Base-by-base conservation (phyloP, 116 monocot species). In the Iris pallida region DNA sequence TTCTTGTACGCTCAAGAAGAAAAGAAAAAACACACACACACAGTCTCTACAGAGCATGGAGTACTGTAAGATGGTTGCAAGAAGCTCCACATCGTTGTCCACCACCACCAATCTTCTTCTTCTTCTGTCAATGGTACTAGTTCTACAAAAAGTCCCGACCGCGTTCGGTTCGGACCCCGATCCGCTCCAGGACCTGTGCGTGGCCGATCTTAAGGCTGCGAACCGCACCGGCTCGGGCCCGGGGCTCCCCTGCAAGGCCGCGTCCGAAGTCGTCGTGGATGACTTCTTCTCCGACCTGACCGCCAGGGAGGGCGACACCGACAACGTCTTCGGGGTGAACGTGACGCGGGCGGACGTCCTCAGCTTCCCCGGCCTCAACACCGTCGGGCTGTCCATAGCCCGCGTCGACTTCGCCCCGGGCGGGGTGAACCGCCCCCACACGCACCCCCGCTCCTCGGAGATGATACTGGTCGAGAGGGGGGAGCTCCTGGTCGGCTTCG, bases 341-440 rank as follows among this genome's bases (percentile, higher is more conserved):
- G 68, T 12, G n/a, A 55, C 9, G 41, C 7, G 30, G 7, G 55
- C 14, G 42, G 68, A 55, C 55, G 43, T 55, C 15, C 30, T 5
- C 55, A 12, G 15, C 44, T 44, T 61, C 71, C 69, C 70, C 1
- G 49, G 46, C 20, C 49, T 71, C 8, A 71, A 71, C 55, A 68
- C 68, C 0, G 43, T 68, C 43, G 68, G 68, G 53, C 7, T 68
- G 42, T 55, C 68, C 53, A 55, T 68, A 9, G 55, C n/a, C 15
- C 55, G 68, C 42, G 55, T 30, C 9, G 43, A 30, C 16, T 16
- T 68, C 8, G 54, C 43, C 55, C 16, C 16, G 16, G 53, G 20
- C 15, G 68, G 68, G 41, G 15, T 53, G 9, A 16, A 48, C 53
- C 4, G 17, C n/a, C 14, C 52, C 13, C 66, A 66, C 66, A 52